phyloP scores from a whole-genome alignment of 441 rosid species.

The Adansonia gregorii region DNA sequence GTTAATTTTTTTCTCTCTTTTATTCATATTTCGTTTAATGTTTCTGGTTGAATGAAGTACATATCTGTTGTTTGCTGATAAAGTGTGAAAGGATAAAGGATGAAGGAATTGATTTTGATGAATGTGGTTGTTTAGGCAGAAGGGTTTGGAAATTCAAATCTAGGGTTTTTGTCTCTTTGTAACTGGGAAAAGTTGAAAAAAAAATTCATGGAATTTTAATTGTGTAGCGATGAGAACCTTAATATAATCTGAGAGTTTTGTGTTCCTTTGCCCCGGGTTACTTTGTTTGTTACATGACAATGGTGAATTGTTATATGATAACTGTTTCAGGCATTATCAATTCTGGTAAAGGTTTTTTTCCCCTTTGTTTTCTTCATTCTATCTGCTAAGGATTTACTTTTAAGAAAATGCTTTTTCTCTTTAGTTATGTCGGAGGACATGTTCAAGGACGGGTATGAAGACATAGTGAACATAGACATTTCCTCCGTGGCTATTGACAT shows the following conservation, averaged over 20 bases:
- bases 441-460: slow-evolving; percentile 88
- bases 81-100: slow-evolving; percentile 11
- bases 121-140: no score
- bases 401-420: not conserved
- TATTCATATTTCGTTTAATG: not conserved
- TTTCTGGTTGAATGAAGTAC: not conserved
- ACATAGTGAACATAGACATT: slow-evolving; percentile 75
- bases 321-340: no score
- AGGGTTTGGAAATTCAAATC: slow-evolving; percentile 2
- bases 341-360: not conserved
- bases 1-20: not conserved
- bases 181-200: not conserved
- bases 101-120: not conserved
- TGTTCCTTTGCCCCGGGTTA: no score
- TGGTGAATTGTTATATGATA: no score
- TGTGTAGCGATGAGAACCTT: no score
- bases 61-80: not conserved
- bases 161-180: slow-evolving; percentile 12
- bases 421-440: slow-evolving; percentile 95
- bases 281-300: no score
- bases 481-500: slow-evolving; percentile 80
- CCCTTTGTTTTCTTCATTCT: not conserved
- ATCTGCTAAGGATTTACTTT: not conserved
- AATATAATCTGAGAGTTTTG: no score
- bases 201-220: not conserved